Conservation (phyloP, 208 protist genomes). For the Acanthamoeba royreba region DNA sequence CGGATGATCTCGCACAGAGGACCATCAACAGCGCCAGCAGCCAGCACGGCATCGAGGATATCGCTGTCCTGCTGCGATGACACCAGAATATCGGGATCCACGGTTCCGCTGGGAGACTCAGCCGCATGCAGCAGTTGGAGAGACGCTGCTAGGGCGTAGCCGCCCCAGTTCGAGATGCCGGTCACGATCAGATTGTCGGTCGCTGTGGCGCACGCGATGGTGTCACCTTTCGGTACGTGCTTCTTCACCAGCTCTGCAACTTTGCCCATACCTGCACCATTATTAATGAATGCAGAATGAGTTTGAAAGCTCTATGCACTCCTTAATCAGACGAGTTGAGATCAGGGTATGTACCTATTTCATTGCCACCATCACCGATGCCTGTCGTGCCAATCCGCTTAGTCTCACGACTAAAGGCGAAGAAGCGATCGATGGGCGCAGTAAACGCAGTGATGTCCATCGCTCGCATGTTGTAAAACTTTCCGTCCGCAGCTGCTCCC, state of each 20-base stretch:
- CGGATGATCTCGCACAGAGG: neutral
- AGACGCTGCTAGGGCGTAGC: conserved; percentile 39
- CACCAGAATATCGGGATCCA: neutral
- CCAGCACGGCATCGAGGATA: conserved; percentile 6
- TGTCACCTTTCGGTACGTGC: neutral
- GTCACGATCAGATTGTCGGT: conserved; percentile 9
- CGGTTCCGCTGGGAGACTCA: neutral
- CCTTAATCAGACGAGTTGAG: no score
- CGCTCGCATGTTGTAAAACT: conserved; percentile 34
- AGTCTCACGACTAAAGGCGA: neutral
- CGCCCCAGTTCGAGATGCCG: conserved; percentile 46
- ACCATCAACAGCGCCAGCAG: conserved; percentile 30
- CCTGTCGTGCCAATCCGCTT: neutral
- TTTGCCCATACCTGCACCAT: conserved; percentile 21
- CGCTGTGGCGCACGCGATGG: neutral
- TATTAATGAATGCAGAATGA: neutral
- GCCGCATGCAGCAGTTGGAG: neutral
- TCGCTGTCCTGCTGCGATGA: conserved; percentile 5
- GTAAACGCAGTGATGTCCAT: conserved; percentile 19
- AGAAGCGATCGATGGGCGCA: conserved; percentile 39
- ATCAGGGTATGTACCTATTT: neutral
- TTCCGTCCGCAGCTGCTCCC: conserved; percentile 13
- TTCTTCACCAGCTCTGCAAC: neutral
- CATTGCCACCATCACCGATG: conserved; percentile 49
- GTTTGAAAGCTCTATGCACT: no score